Conservation (phyloP, 306 rosid species). For the Castanea sativa region DNA sequence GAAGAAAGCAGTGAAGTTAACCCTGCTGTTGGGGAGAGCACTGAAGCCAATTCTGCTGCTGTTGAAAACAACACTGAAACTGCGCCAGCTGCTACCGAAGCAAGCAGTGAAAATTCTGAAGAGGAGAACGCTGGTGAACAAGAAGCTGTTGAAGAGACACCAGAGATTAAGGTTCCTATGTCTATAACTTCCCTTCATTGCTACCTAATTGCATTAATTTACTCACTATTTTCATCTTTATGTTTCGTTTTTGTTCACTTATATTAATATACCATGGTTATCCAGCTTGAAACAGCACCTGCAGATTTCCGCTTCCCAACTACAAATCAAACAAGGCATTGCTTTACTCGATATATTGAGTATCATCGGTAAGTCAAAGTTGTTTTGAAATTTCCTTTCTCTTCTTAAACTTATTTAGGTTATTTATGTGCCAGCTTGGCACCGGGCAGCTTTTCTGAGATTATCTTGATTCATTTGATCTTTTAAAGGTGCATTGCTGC, state of each 20-base stretch:
- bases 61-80: conserved; percentile 24
- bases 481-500: conserved; percentile 71
- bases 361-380: conserved; percentile 65
- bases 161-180: conserved; percentile 69
- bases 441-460: background rate
- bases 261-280: conserved; percentile 18
- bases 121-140: conserved; percentile 51
- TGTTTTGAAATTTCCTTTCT: conserved; percentile 1
- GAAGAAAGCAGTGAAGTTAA: conserved; percentile 49
- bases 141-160: conserved; percentile 62
- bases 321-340: conserved; percentile 96
- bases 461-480: conserved; percentile 9
- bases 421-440: background rate
- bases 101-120: conserved; percentile 46
- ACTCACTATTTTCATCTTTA: background rate
- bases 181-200: background rate
- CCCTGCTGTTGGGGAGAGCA: conserved; percentile 40
- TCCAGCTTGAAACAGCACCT: conserved; percentile 96
- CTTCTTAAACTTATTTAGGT: background rate
- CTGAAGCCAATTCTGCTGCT: conserved; percentile 24
- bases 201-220: background rate
- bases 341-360: conserved; percentile 91
- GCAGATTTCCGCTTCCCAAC: conserved; percentile 96
- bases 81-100: conserved; percentile 37
- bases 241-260: conserved; percentile 4